Conservation (phyloP, 805 yeast species). For the Hanseniaspora osmophila region DNA sequence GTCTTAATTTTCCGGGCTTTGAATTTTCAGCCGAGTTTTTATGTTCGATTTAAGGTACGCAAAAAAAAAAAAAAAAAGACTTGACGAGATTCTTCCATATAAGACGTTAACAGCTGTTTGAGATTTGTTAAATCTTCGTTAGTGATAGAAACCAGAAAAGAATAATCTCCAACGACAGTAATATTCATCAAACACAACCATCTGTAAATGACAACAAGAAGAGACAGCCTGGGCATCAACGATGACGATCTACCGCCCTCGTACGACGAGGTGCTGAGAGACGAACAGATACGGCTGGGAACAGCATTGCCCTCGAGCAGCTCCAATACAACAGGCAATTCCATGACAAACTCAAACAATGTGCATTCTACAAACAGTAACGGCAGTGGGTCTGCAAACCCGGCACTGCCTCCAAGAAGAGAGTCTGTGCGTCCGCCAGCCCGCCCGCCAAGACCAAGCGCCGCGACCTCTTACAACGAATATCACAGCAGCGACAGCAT, state of each 20-base stretch:
- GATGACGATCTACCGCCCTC: constrained; percentile 25
- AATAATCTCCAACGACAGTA: too few relatives aligned
- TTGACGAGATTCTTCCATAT: too few relatives aligned
- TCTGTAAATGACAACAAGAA: background rate
- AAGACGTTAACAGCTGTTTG: too few relatives aligned
- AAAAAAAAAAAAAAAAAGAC: too few relatives aligned
- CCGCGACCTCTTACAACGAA: background rate
- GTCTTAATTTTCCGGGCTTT: too few relatives aligned
- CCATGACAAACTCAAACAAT: too few relatives aligned
- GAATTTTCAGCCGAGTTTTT: too few relatives aligned
- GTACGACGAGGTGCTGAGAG: constrained; percentile 29
- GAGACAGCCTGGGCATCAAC: background rate
- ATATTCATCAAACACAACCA: too few relatives aligned
- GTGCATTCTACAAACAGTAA: too few relatives aligned
- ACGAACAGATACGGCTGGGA: constrained; percentile 6
- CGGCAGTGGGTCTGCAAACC: background rate
- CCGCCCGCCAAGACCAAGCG: background rate
- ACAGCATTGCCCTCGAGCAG: background rate
- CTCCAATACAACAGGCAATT: too few relatives aligned
- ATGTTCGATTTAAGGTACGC: too few relatives aligned
- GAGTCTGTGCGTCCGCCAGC: background rate
- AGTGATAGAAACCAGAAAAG: background rate
- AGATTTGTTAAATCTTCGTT: too few relatives aligned
- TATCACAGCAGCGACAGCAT: background rate
- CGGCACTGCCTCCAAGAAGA: constrained; percentile 1